These are phyloP conservation scores for Takashimella tepidaria DNA, from an alignment of 1,284 basidiomycete genomes.

Conservation along the genomic window DNA sequence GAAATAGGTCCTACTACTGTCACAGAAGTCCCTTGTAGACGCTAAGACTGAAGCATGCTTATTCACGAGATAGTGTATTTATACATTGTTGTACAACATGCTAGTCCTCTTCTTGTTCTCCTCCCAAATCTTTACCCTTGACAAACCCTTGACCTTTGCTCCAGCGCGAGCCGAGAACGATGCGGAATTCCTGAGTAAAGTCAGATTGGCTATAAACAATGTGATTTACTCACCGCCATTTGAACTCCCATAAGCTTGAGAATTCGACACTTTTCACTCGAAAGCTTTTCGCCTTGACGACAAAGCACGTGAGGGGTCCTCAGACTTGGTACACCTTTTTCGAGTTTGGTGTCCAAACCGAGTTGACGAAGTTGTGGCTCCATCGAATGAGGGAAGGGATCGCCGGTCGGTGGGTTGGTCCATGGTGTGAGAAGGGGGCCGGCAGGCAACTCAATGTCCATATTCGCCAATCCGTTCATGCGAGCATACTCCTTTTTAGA, in stretches of 20 bases:
- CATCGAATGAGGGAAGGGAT: constrained; percentile 89
- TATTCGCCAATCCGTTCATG: constrained; percentile 71
- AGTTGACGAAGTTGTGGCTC: constrained; percentile 92
- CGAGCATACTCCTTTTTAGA: constrained; percentile 87
- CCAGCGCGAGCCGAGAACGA: constrained; percentile 69
- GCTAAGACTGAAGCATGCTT: neutral
- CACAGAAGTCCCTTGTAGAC: neutral
- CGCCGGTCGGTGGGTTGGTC: constrained; percentile 62
- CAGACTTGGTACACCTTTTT: constrained; percentile 82
- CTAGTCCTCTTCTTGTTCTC: constrained; percentile 18
- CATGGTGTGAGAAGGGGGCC: constrained; percentile 52
- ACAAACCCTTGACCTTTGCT: constrained; percentile 60
- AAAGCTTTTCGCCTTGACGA: constrained; percentile 71
- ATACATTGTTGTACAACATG: constrained; percentile 8
- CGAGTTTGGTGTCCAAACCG: constrained; percentile 79
- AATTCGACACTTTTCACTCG: constrained; percentile 78
- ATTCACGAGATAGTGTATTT: neutral
- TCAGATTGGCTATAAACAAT: neutral
- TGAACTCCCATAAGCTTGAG: constrained; percentile 80
- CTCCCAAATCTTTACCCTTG: constrained; percentile 56
- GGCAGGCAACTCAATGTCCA: constrained; percentile 69
- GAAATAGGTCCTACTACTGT: neutral
- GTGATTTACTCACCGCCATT: constrained; percentile 58
- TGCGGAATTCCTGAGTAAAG: constrained; percentile 56
- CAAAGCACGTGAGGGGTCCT: constrained; percentile 77